These are phyloP conservation scores for Trichoderma aggressivum DNA, from an alignment of 2,329 filamentous ascomycete species.

Conservation along the genomic window DNA sequence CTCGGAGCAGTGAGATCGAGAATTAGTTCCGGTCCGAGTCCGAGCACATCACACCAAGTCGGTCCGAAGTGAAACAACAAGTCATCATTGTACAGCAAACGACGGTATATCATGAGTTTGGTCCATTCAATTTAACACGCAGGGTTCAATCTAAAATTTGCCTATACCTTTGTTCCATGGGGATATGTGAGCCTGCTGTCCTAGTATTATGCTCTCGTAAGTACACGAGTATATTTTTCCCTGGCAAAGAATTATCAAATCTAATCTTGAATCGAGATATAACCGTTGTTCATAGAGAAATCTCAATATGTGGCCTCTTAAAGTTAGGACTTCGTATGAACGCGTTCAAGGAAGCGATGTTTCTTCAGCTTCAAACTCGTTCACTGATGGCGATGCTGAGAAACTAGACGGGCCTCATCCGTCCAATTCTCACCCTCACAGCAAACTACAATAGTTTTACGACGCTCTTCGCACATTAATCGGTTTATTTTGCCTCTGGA, in stretches of 20 bases:
- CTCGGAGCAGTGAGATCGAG: neutral
- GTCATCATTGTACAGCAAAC: neutral
- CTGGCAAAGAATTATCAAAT: neutral
- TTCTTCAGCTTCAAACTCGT: neutral
- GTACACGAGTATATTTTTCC: too few relatives aligned
- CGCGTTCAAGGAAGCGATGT: neutral
- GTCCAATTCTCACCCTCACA: neutral
- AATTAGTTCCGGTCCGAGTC: neutral
- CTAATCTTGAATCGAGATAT: neutral
- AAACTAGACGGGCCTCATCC: neutral
- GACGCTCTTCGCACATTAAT: neutral
- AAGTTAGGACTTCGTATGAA: neutral
- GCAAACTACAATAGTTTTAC: neutral
- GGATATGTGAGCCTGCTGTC: neutral
- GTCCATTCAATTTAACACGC: neutral
- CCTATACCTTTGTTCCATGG: neutral
- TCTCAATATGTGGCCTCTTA: neutral
- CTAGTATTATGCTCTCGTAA: too few relatives aligned
- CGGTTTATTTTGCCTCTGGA: neutral
- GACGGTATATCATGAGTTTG: rapidly evolving
- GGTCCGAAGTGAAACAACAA: neutral
- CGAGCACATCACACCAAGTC: neutral
- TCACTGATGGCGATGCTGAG: neutral
- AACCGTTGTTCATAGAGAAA: neutral
- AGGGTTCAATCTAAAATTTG: neutral